These are phyloP conservation scores for Candida sp. DNA, from an alignment of 1,139 yeast species.

Conservation along the genomic window DNA sequence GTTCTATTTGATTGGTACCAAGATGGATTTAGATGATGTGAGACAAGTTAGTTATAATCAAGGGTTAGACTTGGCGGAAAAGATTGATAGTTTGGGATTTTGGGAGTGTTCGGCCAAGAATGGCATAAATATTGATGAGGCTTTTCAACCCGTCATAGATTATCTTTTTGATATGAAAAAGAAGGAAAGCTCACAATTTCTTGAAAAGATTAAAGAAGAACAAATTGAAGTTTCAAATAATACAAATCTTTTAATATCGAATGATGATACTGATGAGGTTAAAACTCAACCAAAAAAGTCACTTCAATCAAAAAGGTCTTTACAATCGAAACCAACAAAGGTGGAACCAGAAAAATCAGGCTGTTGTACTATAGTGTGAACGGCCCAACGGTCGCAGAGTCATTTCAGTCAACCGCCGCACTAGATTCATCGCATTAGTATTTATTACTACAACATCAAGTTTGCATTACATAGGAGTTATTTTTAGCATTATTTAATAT, in stretches of 20 bases:
- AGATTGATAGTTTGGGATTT: slow-evolving; percentile 25
- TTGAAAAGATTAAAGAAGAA: not conserved
- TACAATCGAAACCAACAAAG: not conserved
- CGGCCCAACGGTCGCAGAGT: not conserved
- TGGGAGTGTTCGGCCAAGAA: slow-evolving; percentile 26
- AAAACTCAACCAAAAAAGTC: not conserved
- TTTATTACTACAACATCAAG: not conserved
- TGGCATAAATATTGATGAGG: slow-evolving; percentile 20
- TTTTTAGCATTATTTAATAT: no score
- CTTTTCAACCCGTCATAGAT: slow-evolving; percentile 25
- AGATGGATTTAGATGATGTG: slow-evolving; percentile 21
- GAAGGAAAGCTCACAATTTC: not conserved
- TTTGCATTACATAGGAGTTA: not conserved
- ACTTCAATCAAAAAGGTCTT: not conserved
- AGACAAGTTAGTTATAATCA: slow-evolving; percentile 27
- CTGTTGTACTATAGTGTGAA: slow-evolving; percentile 2
- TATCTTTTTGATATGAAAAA: slow-evolving; percentile 3
- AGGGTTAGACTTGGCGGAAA: slow-evolving; percentile 23
- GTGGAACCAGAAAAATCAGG: not conserved
- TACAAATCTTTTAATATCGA: not conserved
- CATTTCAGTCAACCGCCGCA: not conserved
- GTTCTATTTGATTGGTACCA: slow-evolving; percentile 29
- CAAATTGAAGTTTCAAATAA: not conserved
- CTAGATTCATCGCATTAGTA: not conserved
- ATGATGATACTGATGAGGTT: not conserved